Conservation (phyloP, 225 moss, liverwort and hornwort species). For the Polytrichum commune region DNA sequence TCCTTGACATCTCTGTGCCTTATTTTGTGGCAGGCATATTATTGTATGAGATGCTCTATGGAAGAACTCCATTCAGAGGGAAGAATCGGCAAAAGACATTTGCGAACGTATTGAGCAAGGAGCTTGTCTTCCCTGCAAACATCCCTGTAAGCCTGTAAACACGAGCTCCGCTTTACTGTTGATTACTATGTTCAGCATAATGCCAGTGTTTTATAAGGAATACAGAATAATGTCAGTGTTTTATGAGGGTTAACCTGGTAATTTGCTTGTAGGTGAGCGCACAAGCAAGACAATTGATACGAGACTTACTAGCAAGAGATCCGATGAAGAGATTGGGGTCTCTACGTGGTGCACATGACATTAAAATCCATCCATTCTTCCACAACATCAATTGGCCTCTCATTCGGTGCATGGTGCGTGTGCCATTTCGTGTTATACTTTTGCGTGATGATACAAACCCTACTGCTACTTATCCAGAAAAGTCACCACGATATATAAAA, state of each 20-base stretch:
- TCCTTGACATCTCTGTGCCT: background rate
- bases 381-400: conserved; percentile 70
- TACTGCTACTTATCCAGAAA: too few species aligned
- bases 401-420: conserved; percentile 58
- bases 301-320: conserved; percentile 63
- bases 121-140: conserved; percentile 60
- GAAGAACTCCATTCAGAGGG: conserved; percentile 79
- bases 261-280: conserved; percentile 60
- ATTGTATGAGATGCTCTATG: conserved; percentile 82
- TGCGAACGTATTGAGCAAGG: conserved; percentile 70
- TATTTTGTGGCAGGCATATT: conserved; percentile 51
- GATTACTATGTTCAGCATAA: too few species aligned
- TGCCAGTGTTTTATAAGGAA: too few species aligned
- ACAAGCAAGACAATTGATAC: conserved; percentile 64
- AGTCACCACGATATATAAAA: too few species aligned
- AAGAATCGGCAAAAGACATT: conserved; percentile 80
- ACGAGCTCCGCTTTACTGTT: too few species aligned
- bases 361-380: conserved; percentile 79
- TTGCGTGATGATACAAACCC: too few species aligned
- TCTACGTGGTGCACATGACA: conserved; percentile 59
- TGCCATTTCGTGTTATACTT: background rate
- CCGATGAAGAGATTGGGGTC: conserved; percentile 70
- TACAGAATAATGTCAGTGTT: too few species aligned
- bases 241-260: background rate
- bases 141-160: conserved; percentile 40